phyloP scores from a whole-genome alignment of 1,284 basidiomycete genomes.

The Takashimella tepidaria region DNA sequence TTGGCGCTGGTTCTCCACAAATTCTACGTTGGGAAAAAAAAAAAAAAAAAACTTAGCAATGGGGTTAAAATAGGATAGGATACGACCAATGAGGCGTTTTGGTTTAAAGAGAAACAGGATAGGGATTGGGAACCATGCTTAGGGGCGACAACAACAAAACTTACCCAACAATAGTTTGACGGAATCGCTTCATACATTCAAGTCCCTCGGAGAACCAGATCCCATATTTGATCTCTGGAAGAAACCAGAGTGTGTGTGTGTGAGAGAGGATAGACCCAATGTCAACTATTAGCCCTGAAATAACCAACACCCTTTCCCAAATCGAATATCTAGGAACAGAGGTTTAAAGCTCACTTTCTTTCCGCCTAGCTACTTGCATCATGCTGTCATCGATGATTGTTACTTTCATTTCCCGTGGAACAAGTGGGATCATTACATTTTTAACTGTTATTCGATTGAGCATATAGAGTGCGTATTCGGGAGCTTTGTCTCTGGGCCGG shows the following conservation, averaged over 20 bases:
- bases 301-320: too few species aligned
- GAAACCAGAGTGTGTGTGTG: too few species aligned
- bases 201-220: constrained; percentile 39
- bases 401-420: constrained; percentile 41
- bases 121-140: too few species aligned
- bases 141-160: too few species aligned
- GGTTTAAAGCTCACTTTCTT: constrained; percentile 33
- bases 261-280: too few species aligned
- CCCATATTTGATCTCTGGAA: constrained; percentile 21
- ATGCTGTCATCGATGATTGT: constrained; percentile 31
- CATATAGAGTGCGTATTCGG: constrained; percentile 42
- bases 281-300: too few species aligned
- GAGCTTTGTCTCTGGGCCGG: constrained; percentile 35
- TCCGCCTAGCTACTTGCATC: constrained; percentile 38
- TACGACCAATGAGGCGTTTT: too few species aligned
- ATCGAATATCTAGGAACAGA: too few species aligned
- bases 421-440: constrained; percentile 35
- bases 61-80: too few species aligned
- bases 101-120: too few species aligned
- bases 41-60: too few species aligned
- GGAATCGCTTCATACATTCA: constrained; percentile 28
- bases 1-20: constrained; percentile 33
- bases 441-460: constrained; percentile 39
- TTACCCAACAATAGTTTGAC: constrained; percentile 27
- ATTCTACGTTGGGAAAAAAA: too few species aligned